Base-by-base conservation (phyloP, 495 filamentous ascomycete genomes). In the Lasiosphaeria miniovina region DNA sequence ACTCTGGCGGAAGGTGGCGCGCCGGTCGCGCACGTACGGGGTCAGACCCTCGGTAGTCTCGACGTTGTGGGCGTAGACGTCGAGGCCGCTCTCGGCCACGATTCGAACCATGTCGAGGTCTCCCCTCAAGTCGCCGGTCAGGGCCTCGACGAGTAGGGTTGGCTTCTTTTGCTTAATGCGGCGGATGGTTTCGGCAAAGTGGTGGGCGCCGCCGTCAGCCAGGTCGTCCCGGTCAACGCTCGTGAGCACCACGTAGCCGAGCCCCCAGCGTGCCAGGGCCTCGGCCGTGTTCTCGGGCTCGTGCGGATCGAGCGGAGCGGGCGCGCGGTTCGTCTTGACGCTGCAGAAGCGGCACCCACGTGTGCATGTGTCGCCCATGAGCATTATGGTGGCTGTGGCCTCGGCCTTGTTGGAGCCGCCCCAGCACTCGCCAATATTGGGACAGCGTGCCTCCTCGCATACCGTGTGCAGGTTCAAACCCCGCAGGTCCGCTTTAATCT, bases 321-420 rank as follows among this genome's bases (percentile, higher is more conserved):
- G 95, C 0, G 77, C 72, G 45, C 88, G 86, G 31, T 74, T 84
- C 0, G 94, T 98, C 84, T 97, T 97, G 51, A 98, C 94, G 59
- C 85, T 88, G 80, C 94, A 98, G 81, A 98, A 98, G 46, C 95
- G 86, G 74, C 94, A 98, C 24, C 94, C 94, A 34, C 94, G 87
- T 8, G 94, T 98, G 75, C 94, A 98, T 6, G 94, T 97, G 68
- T 98, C 94, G 62, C 94, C 94, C 93, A 98, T 97, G 6, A 98
- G 80, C 95, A 98, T 98, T 76, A 98, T 98, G 8, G 94, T 98
- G 0, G 95, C 94, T 33, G 94, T 98, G 2, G 95, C 95, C 31
- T 90, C 86, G 52, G 86, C 83, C 76, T 96, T 96, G 73, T 88
- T 84, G 65, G 76, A 82, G 38, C 94, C 94, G 57, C 94, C 94